phyloP scores from a whole-genome alignment of 2,329 filamentous ascomycete genomes.

The Ramularia endophylla region DNA sequence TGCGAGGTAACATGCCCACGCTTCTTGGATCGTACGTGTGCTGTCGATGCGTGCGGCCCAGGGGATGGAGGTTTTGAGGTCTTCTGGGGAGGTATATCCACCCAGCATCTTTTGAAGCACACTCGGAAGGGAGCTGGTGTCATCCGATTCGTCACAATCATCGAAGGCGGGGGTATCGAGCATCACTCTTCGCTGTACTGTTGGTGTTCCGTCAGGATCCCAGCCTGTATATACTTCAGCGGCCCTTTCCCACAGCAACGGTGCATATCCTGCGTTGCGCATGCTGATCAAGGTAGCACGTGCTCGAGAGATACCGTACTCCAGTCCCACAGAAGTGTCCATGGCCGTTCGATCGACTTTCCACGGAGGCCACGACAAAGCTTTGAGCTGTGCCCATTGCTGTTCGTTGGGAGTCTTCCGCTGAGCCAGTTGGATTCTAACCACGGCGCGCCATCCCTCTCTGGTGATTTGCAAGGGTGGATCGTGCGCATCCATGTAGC shows the following conservation, averaged over 20 bases:
- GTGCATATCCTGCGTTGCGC: constrained; percentile 54
- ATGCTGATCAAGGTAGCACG: constrained; percentile 50
- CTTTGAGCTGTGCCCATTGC: constrained; percentile 54
- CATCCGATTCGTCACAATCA: background rate
- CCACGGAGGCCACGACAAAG: constrained; percentile 60
- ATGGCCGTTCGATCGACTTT: constrained; percentile 56
- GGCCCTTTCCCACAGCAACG: constrained; percentile 47
- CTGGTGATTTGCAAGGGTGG: constrained; percentile 53
- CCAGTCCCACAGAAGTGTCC: constrained; percentile 51
- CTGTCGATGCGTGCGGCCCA: constrained; percentile 55
- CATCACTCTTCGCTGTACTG: constrained; percentile 53
- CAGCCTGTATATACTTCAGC: constrained; percentile 53
- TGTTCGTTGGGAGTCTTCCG: constrained; percentile 51
- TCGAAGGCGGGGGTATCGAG: constrained; percentile 23
- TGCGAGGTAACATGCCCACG: constrained; percentile 59
- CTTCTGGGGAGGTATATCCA: no score
- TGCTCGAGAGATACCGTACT: constrained; percentile 53
- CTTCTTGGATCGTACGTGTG: constrained; percentile 57
- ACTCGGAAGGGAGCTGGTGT: background rate
- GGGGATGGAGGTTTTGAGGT: background rate
- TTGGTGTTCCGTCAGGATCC: constrained; percentile 58
- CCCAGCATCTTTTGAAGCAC: no score
- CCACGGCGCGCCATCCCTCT: constrained; percentile 52
- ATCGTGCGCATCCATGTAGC: constrained; percentile 50
- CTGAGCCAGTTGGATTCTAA: constrained; percentile 52